Conservation (phyloP, 106 monocot genomes). For the Acorus calamus region DNA sequence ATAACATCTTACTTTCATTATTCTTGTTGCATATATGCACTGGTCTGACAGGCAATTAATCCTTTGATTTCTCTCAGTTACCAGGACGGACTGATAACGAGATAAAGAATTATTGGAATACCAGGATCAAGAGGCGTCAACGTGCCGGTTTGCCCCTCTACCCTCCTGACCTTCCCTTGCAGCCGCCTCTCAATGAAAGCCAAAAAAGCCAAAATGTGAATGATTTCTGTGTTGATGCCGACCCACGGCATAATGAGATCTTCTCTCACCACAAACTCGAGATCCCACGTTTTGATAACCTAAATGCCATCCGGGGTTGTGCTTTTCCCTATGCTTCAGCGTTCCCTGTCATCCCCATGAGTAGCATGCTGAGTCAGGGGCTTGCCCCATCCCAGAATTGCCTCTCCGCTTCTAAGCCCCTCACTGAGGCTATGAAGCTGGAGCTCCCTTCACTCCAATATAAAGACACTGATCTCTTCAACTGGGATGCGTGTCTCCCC, state of each 20-base stretch:
- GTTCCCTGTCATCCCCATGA: slow-evolving; percentile 14
- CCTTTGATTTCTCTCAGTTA: slow-evolving; percentile 22
- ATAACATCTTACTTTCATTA: too few relatives aligned
- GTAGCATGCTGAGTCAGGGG: slow-evolving; percentile 8
- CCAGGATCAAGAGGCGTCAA: slow-evolving; percentile 40
- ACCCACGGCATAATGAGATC: slow-evolving; percentile 7
- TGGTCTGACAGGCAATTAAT: too few relatives aligned
- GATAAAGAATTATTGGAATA: slow-evolving; percentile 78
- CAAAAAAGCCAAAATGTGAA: slow-evolving; percentile 4
- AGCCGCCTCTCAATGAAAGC: slow-evolving; percentile 13
- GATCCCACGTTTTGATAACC: slow-evolving; percentile 18
- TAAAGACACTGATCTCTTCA: slow-evolving; percentile 23
- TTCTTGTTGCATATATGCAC: too few relatives aligned
- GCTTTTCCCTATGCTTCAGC: slow-evolving; percentile 21
- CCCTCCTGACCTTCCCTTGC: slow-evolving; percentile 13
- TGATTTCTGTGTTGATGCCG: slow-evolving; percentile 11
- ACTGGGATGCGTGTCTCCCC: slow-evolving; percentile 10
- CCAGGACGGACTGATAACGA: slow-evolving; percentile 77
- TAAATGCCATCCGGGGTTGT: slow-evolving; percentile 3
- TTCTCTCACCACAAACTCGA: slow-evolving; percentile 10
- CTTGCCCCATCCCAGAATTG: slow-evolving; percentile 18
- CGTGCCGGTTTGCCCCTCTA: slow-evolving; percentile 48
- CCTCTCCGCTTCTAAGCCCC: slow-evolving; percentile 56
- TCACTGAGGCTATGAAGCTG: slow-evolving; percentile 41
- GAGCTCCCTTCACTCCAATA: slow-evolving; percentile 99